Evolutionary conservation across 108 stramenopile species (phyloP).

Genomic region (Schizochytrium sp.): DNA sequence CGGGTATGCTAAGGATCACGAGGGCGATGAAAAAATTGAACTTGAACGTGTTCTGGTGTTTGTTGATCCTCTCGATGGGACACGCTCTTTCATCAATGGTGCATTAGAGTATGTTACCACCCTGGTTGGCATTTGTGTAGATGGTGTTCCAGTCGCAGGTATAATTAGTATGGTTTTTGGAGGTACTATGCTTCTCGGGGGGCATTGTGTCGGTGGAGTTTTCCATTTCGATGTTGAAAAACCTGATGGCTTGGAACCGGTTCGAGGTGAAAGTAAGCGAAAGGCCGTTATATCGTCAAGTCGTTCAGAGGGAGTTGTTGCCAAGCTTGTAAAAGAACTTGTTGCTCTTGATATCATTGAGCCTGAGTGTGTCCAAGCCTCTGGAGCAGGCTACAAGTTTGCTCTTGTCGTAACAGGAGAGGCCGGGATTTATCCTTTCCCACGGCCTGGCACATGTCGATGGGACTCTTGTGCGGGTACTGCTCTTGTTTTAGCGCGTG

Average conservation of each 20-base stretch:
- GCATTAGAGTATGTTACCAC: constrained; percentile 2
- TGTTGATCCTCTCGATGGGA: constrained; percentile 52
- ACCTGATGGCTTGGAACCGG: not conserved
- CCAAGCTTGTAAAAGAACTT: not conserved
- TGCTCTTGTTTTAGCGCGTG: not conserved
- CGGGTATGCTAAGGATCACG: not conserved
- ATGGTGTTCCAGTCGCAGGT: constrained; percentile 4
- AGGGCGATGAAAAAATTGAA: not conserved
- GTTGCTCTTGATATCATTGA: not conserved
- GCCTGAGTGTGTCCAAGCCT: not conserved
- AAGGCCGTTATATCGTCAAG: not conserved
- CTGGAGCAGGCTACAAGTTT: constrained; percentile 50
- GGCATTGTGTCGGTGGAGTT: constrained; percentile 17
- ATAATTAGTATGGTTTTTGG: not conserved
- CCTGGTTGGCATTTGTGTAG: constrained; percentile 34
- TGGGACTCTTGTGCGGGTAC: constrained; percentile 54
- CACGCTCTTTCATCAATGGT: constrained; percentile 20
- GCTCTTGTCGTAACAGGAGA: not conserved
- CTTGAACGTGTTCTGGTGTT: not conserved
- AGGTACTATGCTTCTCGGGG: not conserved
- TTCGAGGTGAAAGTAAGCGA: not conserved
- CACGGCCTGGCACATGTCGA: not conserved
- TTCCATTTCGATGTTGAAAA: not conserved
- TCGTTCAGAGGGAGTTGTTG: not conserved
- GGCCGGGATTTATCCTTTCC: constrained; percentile 28